A percentile compares a stretch with the other conserved stretches of the same genome.
Conservation (phyloP, 306 rosid genomes). For the Astragalus glycyphyllos region DNA sequence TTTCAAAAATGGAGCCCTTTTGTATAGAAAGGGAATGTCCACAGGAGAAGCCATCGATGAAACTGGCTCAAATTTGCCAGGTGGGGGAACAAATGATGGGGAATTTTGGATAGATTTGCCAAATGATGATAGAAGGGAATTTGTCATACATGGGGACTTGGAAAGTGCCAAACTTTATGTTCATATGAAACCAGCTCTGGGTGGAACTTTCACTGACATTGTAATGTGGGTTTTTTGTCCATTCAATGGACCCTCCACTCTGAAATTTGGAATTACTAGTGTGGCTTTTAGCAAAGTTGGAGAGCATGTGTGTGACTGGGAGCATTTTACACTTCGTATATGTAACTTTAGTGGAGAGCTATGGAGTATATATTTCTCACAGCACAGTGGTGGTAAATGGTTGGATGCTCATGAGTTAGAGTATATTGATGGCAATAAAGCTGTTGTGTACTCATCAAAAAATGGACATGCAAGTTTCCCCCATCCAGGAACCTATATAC, state of each 20-base stretch:
- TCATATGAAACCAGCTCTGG: constrained; percentile 91
- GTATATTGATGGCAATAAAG: constrained; percentile 49
- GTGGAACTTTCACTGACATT: constrained; percentile 86
- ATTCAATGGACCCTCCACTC: constrained; percentile 87
- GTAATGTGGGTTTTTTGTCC: constrained; percentile 96
- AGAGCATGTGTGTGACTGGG: constrained; percentile 85
- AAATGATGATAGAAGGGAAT: constrained; percentile 56
- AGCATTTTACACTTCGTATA: constrained; percentile 75
- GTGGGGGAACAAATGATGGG: constrained; percentile 69
- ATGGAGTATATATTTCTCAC: constrained; percentile 55
- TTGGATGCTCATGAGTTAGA: constrained; percentile 49
- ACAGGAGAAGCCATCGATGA: constrained; percentile 66
- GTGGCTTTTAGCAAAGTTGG: constrained; percentile 66
- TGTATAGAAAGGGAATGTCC: constrained; percentile 54
- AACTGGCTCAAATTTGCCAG: constrained; percentile 75
- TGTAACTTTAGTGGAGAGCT: constrained; percentile 53
- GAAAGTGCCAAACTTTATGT: constrained; percentile 74
- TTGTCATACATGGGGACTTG: constrained; percentile 64
- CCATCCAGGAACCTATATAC: constrained; percentile 51
- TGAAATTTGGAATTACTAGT: constrained; percentile 65
- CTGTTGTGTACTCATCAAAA: constrained; percentile 50
- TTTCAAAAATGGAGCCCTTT: constrained; percentile 67
- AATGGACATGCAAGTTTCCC: constrained; percentile 53
- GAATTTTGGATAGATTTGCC: constrained; percentile 91
- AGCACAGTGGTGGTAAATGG: constrained; percentile 59